A percentile compares a stretch with the other conserved stretches of the same genome.
Conservation (phyloP, 305 asterid species). For the Fraxinus ornus region DNA sequence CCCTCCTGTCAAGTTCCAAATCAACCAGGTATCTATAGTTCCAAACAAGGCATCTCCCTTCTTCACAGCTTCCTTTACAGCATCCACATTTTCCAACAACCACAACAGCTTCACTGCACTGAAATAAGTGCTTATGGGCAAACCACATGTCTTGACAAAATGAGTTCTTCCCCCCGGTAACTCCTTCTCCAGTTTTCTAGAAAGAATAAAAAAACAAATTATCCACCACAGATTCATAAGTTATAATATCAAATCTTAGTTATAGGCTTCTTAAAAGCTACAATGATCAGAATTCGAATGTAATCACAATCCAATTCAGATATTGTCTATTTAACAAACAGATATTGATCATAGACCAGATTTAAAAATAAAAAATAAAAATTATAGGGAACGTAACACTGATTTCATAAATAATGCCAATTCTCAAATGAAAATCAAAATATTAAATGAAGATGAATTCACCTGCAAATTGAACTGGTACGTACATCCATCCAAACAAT, state of each 20-base stretch:
- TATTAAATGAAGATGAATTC: neutral
- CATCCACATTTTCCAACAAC: slow-evolving; percentile 71
- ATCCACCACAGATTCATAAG: neutral
- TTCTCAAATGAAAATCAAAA: neutral
- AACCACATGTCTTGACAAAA: slow-evolving; percentile 72
- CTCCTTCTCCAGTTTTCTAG: slow-evolving; percentile 77
- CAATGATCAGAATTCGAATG: neutral
- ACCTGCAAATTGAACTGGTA: slow-evolving; percentile 90
- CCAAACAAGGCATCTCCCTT: slow-evolving; percentile 84
- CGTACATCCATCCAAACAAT: slow-evolving; percentile 99
- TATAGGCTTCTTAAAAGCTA: neutral
- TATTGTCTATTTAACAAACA: too few species aligned
- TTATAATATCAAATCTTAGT: neutral
- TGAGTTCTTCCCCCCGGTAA: slow-evolving; percentile 81
- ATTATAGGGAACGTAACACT: neutral
- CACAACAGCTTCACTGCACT: slow-evolving; percentile 86
- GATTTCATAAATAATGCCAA: too few species aligned
- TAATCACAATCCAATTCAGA: neutral
- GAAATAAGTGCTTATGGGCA: slow-evolving; percentile 96
- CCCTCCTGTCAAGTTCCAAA: slow-evolving; percentile 94
- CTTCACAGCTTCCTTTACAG: slow-evolving; percentile 59
- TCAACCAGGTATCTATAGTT: slow-evolving; percentile 86
- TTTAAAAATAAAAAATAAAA: neutral
- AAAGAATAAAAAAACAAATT: neutral
- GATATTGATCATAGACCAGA: neutral